Evolutionary conservation across 2,329 filamentous ascomycete genomes (phyloP).

Genomic region (Cladosporium velox): DNA sequence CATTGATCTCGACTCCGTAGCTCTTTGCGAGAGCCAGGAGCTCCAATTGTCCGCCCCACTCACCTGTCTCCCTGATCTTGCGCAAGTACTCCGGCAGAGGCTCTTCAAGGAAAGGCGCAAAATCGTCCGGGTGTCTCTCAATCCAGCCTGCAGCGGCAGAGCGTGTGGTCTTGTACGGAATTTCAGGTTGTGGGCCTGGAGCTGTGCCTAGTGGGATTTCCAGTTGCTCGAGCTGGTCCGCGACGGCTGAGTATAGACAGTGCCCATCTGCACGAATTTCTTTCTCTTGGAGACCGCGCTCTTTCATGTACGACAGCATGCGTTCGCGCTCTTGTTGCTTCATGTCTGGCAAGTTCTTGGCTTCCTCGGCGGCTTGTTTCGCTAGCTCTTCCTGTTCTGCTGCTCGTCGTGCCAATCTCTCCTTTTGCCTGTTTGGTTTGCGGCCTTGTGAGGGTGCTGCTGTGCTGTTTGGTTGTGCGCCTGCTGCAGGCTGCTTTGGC

Average conservation of each 20-base stretch:
- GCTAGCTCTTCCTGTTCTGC: conserved; percentile 76
- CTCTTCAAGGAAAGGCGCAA: conserved; percentile 84
- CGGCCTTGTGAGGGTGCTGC: conserved; percentile 7
- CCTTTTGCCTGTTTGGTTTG: conserved; percentile 90
- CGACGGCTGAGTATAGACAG: conserved; percentile 89
- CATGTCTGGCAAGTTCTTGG: conserved; percentile 70
- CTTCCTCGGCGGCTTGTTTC: conserved; percentile 71
- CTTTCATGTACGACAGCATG: conserved; percentile 68
- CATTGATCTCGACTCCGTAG: conserved; percentile 78
- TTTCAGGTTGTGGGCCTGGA: conserved; percentile 21
- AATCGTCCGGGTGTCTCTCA: conserved; percentile 71
- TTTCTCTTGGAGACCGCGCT: conserved; percentile 68
- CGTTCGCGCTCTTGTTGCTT: conserved; percentile 67
- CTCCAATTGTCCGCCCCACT: conserved; percentile 96
- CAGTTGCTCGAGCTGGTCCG: conserved; percentile 69
- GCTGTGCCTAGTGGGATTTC: conserved; percentile 46
- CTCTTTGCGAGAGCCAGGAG: conserved; percentile 78
- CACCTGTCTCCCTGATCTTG: conserved; percentile 82
- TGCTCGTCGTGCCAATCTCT: conserved; percentile 82
- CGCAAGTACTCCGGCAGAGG: conserved; percentile 69
- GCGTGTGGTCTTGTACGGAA: conserved; percentile 66
- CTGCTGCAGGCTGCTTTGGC: conserved; percentile 2
- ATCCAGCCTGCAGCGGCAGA: conserved; percentile 78
- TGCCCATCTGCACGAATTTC: conserved; percentile 89
- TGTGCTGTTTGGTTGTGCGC: not conserved